Conservation (phyloP, 306 rosid genomes). For the barrel medic (Medicago truncatula) region DNA sequence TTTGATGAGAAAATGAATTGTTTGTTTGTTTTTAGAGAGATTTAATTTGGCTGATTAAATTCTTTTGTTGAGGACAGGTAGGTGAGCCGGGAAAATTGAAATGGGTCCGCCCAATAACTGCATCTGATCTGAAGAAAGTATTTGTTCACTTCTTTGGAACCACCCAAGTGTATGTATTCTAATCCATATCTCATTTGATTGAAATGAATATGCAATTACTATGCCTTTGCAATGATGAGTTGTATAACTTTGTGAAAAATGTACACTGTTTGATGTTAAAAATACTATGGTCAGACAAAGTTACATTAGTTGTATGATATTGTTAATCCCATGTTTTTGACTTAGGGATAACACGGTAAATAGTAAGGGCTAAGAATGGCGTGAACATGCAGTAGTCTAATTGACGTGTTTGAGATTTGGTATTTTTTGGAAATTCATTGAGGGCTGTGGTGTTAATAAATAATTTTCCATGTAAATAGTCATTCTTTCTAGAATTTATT, state of each 20-base stretch:
- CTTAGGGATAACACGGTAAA: constrained; percentile 13
- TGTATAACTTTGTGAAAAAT: constrained; percentile 11
- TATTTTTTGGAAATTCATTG: constrained; percentile 16
- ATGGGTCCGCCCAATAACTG: too few species aligned
- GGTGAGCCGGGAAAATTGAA: constrained; percentile 47
- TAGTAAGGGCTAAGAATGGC: neutral
- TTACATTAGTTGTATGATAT: constrained; percentile 13
- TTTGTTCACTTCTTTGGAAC: constrained; percentile 93
- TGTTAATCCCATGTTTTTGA: constrained; percentile 5
- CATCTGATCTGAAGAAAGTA: constrained; percentile 86
- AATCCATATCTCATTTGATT: constrained; percentile 24
- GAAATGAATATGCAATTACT: neutral
- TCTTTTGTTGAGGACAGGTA: constrained; percentile 66
- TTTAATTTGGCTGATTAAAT: constrained; percentile 40
- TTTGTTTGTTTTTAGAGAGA: neutral
- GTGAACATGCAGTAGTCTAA: neutral
- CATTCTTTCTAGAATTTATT: constrained; percentile 19
- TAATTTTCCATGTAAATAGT: constrained; percentile 21
- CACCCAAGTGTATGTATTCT: constrained; percentile 81
- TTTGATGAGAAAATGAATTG: neutral
- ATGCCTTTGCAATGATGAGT: constrained; percentile 20
- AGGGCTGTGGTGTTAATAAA: constrained; percentile 2
- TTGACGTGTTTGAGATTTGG: constrained; percentile 9
- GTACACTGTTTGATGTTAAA: constrained; percentile 9
- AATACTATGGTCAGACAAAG: neutral